Conservation (phyloP, 306 rosid species). For the Prunus mira region DNA sequence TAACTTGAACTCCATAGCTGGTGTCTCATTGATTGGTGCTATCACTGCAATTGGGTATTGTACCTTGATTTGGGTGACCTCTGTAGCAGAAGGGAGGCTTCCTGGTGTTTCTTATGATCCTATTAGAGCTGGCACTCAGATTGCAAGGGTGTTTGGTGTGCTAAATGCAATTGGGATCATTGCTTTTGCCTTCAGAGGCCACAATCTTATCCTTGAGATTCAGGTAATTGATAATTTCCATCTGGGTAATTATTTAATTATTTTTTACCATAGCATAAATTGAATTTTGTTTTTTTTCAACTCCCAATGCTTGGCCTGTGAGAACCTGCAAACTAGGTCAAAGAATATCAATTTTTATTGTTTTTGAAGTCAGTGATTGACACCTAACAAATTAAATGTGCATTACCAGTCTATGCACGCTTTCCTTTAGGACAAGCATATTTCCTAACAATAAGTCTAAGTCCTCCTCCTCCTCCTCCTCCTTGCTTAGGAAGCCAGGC, state of each 20-base stretch:
- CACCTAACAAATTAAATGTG: not conserved
- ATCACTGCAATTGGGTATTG: slow-evolving; percentile 43
- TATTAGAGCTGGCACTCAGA: not conserved
- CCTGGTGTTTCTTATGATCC: slow-evolving; percentile 39
- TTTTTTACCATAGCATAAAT: not conserved
- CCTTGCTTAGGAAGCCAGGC: too few relatives aligned
- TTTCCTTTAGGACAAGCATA: not conserved
- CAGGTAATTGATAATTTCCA: slow-evolving; percentile 33
- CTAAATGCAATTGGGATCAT: slow-evolving; percentile 50
- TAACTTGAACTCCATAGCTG: slow-evolving; percentile 52
- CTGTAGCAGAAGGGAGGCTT: slow-evolving; percentile 38
- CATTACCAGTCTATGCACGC: not conserved
- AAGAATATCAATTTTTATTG: not conserved
- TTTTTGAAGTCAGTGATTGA: not conserved
- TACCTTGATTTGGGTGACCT: slow-evolving; percentile 39
- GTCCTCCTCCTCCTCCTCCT: not conserved
- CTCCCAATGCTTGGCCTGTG: not conserved
- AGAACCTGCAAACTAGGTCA: not conserved
- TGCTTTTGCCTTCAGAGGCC: slow-evolving; percentile 61
- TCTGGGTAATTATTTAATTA: not conserved
- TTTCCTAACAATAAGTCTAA: not conserved
- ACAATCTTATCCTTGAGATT: slow-evolving; percentile 54
- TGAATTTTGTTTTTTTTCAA: not conserved
- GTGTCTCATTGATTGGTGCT: slow-evolving; percentile 48
- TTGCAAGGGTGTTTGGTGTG: slow-evolving; percentile 28